phyloP scores from a whole-genome alignment of 73 alveolate species.

The Symbiodinium natans region DNA sequence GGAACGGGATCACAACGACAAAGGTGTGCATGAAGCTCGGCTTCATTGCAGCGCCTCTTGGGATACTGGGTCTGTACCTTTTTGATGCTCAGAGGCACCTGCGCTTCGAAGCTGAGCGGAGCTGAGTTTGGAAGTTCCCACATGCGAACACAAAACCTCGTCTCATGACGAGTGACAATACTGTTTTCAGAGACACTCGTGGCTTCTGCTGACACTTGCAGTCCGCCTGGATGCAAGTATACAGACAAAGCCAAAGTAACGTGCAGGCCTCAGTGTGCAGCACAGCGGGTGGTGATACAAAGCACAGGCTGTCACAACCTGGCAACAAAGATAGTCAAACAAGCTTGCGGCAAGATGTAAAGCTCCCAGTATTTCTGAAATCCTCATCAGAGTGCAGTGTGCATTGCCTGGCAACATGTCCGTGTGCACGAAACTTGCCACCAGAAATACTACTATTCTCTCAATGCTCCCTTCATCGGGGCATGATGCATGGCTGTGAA shows the following conservation, averaged over 20 bases:
- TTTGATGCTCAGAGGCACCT: conserved; percentile 68
- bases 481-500: too few relatives aligned
- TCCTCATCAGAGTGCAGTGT: not conserved
- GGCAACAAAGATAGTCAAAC: not conserved
- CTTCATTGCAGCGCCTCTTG: conserved; percentile 46
- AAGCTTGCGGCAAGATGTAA: not conserved
- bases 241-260: conserved; percentile 65
- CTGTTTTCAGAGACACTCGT: not conserved
- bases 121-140: not conserved
- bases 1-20: not conserved
- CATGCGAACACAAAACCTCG: not conserved
- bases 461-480: too few relatives aligned
- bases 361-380: conserved; percentile 60
- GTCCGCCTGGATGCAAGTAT: conserved; percentile 55
- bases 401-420: not conserved
- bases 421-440: not conserved
- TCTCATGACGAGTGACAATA: not conserved
- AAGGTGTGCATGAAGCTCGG: not conserved
- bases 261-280: conserved; percentile 25
- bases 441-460: too few relatives aligned
- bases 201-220: too few relatives aligned
- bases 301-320: not conserved
- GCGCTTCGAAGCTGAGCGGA: not conserved
- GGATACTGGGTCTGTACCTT: conserved; percentile 77
- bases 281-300: too few relatives aligned